Conservation (phyloP, 768 basidiomycete species). For the Suillus fuscotomentosus region DNA sequence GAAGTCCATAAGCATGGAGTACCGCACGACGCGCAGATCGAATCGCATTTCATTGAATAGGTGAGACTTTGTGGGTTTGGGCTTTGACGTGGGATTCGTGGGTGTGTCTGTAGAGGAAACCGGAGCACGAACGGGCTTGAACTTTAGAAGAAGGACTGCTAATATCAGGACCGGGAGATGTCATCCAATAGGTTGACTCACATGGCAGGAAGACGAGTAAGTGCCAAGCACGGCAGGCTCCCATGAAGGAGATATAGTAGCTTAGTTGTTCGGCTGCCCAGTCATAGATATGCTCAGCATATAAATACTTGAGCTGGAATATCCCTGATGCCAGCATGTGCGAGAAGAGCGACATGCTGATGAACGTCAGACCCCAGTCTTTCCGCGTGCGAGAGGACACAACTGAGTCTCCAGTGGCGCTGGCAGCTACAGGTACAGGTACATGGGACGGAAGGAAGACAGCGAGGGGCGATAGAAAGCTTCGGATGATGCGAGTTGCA, state of each 20-base stretch:
- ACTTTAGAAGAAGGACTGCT: conserved; percentile 57
- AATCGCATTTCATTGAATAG: conserved; percentile 64
- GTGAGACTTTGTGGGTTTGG: conserved; percentile 46
- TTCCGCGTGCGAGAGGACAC: conserved; percentile 54
- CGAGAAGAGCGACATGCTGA: conserved; percentile 62
- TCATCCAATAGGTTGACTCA: conserved; percentile 32
- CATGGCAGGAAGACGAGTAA: conserved; percentile 68
- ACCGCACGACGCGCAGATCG: conserved; percentile 63
- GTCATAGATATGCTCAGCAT: conserved; percentile 67
- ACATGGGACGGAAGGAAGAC: conserved; percentile 64
- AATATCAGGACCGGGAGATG: conserved; percentile 35
- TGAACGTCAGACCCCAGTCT: conserved; percentile 74
- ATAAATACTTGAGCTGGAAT: conserved; percentile 75
- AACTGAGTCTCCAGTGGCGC: conserved; percentile 50
- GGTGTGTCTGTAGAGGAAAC: conserved; percentile 6
- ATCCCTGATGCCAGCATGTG: conserved; percentile 70
- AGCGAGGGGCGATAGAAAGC: conserved; percentile 61
- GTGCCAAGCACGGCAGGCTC: conserved; percentile 61
- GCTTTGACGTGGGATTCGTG: conserved; percentile 23
- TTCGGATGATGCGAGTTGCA: conserved; percentile 30
- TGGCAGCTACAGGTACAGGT: conserved; percentile 40
- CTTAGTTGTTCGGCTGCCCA: conserved; percentile 73
- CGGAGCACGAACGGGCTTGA: conserved; percentile 46
- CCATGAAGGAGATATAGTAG: conserved; percentile 72
- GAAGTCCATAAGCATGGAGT: conserved; percentile 67